Conservation (phyloP, 176 grass and related monocot species). For the Triticum urartu region DNA sequence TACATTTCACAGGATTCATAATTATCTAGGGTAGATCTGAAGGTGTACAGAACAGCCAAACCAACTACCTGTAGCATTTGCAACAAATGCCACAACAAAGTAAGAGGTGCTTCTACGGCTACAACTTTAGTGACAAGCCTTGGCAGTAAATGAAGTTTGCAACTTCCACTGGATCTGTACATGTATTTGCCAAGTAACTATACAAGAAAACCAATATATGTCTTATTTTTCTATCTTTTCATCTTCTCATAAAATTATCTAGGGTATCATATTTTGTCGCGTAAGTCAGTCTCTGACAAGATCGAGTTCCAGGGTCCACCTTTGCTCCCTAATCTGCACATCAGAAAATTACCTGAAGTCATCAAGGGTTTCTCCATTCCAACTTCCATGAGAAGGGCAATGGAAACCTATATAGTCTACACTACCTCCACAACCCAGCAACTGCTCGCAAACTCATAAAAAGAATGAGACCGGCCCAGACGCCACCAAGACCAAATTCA, state of each 20-base stretch:
- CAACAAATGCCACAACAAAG: not conserved
- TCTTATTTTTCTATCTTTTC: not conserved
- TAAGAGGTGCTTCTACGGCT: not conserved
- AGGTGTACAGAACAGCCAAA: not conserved
- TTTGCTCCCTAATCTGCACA: slow-evolving; percentile 62
- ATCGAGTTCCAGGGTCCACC: slow-evolving; percentile 57
- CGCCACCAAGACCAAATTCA: slow-evolving; percentile 65
- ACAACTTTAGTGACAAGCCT: not conserved
- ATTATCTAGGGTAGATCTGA: not conserved
- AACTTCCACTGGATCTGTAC: not conserved
- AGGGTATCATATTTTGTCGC: not conserved
- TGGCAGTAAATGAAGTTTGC: slow-evolving; percentile 1
- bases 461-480: slow-evolving; percentile 77
- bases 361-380: not conserved
- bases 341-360: not conserved
- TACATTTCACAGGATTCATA: not conserved
- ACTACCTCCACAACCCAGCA: slow-evolving; percentile 78
- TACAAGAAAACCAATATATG: not conserved
- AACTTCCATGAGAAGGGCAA: not conserved
- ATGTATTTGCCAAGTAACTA: not conserved
- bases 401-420: not conserved
- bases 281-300: slow-evolving; percentile 34
- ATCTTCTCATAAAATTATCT: not conserved
- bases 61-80: not conserved
- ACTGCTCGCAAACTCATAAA: slow-evolving; percentile 84